Percentiles rank a stretch among this genome's conserved stretches.
These are phyloP conservation scores for Lotus japonicus DNA, from an alignment of 306 rosid species.

Conservation along the genomic window DNA sequence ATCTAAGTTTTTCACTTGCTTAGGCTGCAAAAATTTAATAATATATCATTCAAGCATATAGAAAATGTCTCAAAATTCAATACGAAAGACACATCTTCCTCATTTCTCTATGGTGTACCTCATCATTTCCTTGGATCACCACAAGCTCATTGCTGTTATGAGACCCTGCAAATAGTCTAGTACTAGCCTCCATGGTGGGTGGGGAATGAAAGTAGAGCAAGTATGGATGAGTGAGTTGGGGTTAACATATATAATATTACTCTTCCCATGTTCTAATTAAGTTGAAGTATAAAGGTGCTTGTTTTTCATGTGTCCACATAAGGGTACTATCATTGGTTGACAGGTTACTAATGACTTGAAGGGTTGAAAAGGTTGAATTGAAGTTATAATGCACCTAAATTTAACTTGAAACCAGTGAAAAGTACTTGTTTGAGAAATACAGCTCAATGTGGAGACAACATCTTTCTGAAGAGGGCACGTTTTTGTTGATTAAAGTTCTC, in stretches of 20 bases:
- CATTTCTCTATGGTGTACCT: constrained; percentile 39
- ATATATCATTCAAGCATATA: not conserved
- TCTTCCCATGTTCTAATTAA: constrained; percentile 1
- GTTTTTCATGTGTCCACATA: constrained; percentile 25
- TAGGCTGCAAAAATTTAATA: constrained; percentile 47
- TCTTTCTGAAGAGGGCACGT: not conserved
- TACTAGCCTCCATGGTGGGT: constrained; percentile 74
- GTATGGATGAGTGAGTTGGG: constrained; percentile 19
- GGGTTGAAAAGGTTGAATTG: constrained; percentile 33
- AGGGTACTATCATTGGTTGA: constrained; percentile 29
- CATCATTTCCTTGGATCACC: constrained; percentile 78
- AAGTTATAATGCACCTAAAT: constrained; percentile 31
- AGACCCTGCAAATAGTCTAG: constrained; percentile 91
- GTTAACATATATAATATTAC: constrained; percentile 28
- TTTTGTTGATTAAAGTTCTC: constrained; percentile 6
- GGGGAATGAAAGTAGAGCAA: constrained; percentile 22
- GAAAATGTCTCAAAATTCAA: not conserved
- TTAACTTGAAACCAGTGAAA: not conserved
- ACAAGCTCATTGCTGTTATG: constrained; percentile 85
- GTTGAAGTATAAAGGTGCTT: not conserved
- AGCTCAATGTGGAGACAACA: not conserved
- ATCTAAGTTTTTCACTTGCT: constrained; percentile 85
- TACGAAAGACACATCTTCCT: not conserved
- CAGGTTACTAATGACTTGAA: constrained; percentile 24
- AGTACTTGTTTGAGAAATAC: constrained; percentile 14